Conservation (phyloP, 75 land plant genomes). For the Picea sitchensis region DNA sequence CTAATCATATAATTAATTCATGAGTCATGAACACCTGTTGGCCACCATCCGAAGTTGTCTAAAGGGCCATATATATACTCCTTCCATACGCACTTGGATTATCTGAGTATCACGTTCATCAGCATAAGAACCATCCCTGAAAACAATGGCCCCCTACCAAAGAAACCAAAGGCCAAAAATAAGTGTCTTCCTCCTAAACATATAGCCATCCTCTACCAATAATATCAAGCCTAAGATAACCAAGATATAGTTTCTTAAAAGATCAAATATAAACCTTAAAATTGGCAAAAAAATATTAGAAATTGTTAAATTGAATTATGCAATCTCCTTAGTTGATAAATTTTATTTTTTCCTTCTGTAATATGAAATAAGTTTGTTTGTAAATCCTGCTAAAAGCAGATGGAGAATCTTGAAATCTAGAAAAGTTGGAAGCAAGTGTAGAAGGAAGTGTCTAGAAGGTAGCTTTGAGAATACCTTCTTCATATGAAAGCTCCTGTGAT, state of each 20-base stretch:
- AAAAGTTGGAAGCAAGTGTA: not conserved
- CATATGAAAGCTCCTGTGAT: not conserved
- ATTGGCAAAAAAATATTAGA: not conserved
- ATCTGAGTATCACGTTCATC: slow-evolving; percentile 56
- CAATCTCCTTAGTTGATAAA: not conserved
- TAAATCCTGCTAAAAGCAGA: not conserved
- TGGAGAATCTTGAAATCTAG: slow-evolving; percentile 1
- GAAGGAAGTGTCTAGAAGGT: too few relatives aligned
- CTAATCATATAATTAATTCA: not conserved
- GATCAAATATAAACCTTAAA: not conserved
- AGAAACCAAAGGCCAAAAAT: not conserved
- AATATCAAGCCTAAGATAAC: not conserved
- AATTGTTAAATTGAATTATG: not conserved
- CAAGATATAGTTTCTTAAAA: not conserved
- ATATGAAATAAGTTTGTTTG: not conserved
- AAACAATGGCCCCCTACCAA: slow-evolving; percentile 75
- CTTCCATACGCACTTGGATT: slow-evolving; percentile 76
- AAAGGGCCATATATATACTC: slow-evolving; percentile 98
- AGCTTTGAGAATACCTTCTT: not conserved
- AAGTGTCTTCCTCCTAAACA: not conserved
- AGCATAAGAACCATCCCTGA: slow-evolving; percentile 60
- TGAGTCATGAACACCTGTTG: slow-evolving; percentile 51
- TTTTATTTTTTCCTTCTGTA: not conserved
- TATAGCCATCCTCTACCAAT: not conserved
- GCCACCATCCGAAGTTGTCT: slow-evolving; percentile 91